phyloP scores from a whole-genome alignment of 352 stramenopile genomes.

The Phytophthora pseudosyringae region DNA sequence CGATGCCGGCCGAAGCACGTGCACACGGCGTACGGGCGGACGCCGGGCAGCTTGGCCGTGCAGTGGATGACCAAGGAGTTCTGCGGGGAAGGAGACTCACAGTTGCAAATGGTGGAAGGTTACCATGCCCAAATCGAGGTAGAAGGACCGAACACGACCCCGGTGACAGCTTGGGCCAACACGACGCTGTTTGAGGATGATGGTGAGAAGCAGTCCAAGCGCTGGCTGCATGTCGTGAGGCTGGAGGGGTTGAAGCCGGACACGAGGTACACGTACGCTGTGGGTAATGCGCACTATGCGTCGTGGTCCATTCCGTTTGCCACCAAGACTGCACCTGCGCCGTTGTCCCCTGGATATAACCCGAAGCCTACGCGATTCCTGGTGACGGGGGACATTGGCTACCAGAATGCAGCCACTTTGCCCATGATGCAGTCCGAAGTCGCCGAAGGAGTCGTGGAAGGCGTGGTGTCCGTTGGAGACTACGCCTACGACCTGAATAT shows the following conservation, averaged over 20 bases:
- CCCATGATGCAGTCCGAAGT: slow-evolving; percentile 90
- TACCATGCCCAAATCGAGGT: slow-evolving; percentile 57
- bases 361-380: slow-evolving; percentile 69
- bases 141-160: slow-evolving; percentile 38
- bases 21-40: slow-evolving; percentile 76
- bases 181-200: slow-evolving; percentile 76
- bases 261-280: slow-evolving; percentile 83
- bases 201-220: slow-evolving; percentile 59
- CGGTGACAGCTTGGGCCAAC: slow-evolving; percentile 51
- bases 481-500: slow-evolving; percentile 91
- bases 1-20: slow-evolving; percentile 81
- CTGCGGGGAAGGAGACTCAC: slow-evolving; percentile 49
- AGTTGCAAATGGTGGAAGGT: slow-evolving; percentile 66
- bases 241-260: slow-evolving; percentile 68
- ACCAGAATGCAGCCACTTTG: slow-evolving; percentile 88
- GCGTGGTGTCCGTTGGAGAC: slow-evolving; percentile 87
- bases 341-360: slow-evolving; percentile 23
- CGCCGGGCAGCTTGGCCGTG: slow-evolving; percentile 65
- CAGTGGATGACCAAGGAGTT: slow-evolving; percentile 82
- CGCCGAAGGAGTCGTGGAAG: slow-evolving; percentile 74
- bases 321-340: slow-evolving; percentile 69
- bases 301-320: slow-evolving; percentile 84
- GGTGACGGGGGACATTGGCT: slow-evolving; percentile 89
- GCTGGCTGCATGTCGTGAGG: slow-evolving; percentile 72
- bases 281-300: slow-evolving; percentile 72